Conservation (phyloP, 1,284 basidiomycete species). For the Ceratobasidium sp. region DNA sequence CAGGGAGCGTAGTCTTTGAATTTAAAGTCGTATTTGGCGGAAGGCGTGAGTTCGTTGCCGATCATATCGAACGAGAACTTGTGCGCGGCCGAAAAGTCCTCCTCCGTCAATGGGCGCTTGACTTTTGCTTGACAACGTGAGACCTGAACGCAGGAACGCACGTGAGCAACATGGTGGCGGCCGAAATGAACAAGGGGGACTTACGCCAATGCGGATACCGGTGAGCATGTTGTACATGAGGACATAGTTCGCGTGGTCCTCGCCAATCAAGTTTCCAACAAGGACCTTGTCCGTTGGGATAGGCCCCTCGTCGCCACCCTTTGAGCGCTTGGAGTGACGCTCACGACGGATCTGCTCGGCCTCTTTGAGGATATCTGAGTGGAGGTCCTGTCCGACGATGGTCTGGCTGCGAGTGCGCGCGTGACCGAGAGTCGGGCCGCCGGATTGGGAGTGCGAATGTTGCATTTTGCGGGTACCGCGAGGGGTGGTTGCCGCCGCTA, state of each 20-base stretch:
- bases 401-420: constrained; percentile 35
- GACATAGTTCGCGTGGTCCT: constrained; percentile 98
- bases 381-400: constrained; percentile 49
- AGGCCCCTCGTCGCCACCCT: constrained; percentile 49
- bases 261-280: constrained; percentile 95
- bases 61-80: constrained; percentile 99
- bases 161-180: constrained; percentile 15
- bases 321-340: constrained; percentile 71
- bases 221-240: constrained; percentile 99
- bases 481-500: neutral
- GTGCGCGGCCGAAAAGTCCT: constrained; percentile 90
- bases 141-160: constrained; percentile 63
- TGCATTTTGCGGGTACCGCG: constrained; percentile 30
- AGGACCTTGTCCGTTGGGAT: constrained; percentile 66
- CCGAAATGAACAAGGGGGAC: constrained; percentile 52
- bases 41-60: constrained; percentile 96
- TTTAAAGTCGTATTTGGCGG: constrained; percentile 97
- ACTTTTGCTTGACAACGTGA: constrained; percentile 97
- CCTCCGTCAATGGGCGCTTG: constrained; percentile 81
- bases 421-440: constrained; percentile 25
- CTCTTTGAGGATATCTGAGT: constrained; percentile 80
- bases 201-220: constrained; percentile 92
- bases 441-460: constrained; percentile 39
- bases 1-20: constrained; percentile 99
- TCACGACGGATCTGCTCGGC: constrained; percentile 85